Percentiles rank a stretch among this genome's conserved stretches.
Evolutionary conservation across 1,284 basidiomycete species (phyloP).

Genomic region (Moesziomyces sp.): DNA sequence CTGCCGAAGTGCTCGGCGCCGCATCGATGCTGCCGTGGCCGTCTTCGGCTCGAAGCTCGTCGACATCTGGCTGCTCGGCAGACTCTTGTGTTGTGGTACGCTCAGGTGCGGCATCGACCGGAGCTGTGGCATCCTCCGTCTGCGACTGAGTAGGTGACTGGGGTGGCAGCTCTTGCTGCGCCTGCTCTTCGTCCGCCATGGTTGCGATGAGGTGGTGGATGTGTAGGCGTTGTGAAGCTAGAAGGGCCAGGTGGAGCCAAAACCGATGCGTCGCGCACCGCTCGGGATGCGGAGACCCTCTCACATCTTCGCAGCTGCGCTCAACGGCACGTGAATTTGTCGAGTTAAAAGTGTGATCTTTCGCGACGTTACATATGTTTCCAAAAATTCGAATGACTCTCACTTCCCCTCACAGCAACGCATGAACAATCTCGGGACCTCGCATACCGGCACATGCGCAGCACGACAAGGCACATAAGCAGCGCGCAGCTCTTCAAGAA

Average conservation of each 20-base stretch:
- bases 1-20: slow-evolving; percentile 11
- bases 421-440: too few relatives aligned
- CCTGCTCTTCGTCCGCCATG: slow-evolving; percentile 38
- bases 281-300: neutral
- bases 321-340: slow-evolving; percentile 27
- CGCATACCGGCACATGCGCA: too few relatives aligned
- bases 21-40: slow-evolving; percentile 19
- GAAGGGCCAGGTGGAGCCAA: neutral
- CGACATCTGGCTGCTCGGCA: slow-evolving; percentile 3
- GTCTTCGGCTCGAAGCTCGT: slow-evolving; percentile 9
- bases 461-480: too few relatives aligned
- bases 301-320: neutral
- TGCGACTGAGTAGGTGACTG: slow-evolving; percentile 7
- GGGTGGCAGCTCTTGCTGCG: slow-evolving; percentile 11
- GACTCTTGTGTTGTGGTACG: neutral
- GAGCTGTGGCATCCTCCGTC: neutral
- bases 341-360: neutral
- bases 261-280: slow-evolving; percentile 1
- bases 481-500: too few relatives aligned
- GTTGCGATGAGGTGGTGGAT: neutral
- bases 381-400: neutral
- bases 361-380: slow-evolving; percentile 8
- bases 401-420: neutral
- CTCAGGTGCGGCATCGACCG: slow-evolving; percentile 1
- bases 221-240: neutral